Evolutionary conservation across 208 protist genomes (phyloP).

Genomic region (Trypanosoma congolense): DNA sequence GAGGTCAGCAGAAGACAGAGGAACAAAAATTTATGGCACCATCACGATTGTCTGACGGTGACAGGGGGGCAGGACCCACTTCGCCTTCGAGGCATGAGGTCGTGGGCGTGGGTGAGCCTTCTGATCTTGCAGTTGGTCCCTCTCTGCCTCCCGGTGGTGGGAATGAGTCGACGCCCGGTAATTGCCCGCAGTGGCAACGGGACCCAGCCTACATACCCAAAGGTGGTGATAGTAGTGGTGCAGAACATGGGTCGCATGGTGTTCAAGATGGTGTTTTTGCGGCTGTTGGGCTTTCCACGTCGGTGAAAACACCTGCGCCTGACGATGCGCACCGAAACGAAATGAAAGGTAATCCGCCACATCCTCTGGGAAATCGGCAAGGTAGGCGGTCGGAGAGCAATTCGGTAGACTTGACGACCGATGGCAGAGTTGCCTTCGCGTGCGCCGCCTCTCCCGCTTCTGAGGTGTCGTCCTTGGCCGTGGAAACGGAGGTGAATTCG

Average conservation of each 20-base stretch:
- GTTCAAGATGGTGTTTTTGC: background rate
- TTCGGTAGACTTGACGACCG: background rate
- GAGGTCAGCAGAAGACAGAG: too few relatives aligned
- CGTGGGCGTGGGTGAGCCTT: background rate
- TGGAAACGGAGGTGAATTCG: background rate
- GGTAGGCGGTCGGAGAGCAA: constrained; percentile 7
- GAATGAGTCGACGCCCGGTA: background rate
- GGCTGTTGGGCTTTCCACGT: background rate
- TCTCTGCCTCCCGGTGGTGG: background rate
- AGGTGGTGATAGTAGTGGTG: background rate
- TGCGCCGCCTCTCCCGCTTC: background rate
- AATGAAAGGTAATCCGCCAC: background rate
- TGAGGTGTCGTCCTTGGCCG: background rate
- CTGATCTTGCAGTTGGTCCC: background rate
- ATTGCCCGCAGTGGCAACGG: background rate
- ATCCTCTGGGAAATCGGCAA: constrained; percentile 8
- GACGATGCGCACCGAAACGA: background rate
- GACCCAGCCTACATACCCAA: background rate
- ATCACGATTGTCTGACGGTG: too few relatives aligned
- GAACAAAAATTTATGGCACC: too few relatives aligned
- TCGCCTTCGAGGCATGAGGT: background rate
- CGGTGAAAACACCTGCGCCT: background rate
- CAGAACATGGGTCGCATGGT: background rate
- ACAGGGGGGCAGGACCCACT: background rate
- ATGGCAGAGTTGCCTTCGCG: background rate